Base-by-base conservation (phyloP, 2,329 filamentous ascomycete genomes). In the Trichoderma sp. region DNA sequence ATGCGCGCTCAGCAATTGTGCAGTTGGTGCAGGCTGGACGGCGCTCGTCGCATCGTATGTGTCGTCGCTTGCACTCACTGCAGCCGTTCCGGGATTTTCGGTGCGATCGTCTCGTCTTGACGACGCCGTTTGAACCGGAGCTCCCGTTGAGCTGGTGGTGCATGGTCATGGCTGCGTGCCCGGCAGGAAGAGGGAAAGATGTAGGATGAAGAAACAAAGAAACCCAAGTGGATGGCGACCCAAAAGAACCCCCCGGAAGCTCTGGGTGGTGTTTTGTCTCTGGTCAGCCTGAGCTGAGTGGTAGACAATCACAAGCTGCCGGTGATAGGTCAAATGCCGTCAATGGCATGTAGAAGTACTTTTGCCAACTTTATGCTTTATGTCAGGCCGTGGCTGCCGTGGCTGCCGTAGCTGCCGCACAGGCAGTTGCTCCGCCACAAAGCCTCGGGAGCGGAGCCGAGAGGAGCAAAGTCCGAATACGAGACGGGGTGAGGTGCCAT, bases 1-100 rank as follows among this genome's bases (percentile, higher is more conserved):
- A 85, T 7, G 72, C 71, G 7, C 80, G 77, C 64, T 82, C 78
- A 53, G 79, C 80, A 57, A 80, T 79, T 23, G 77, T 74, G 73
- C 83, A 85, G 71, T 84, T 82, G 58, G 77, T 78, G 72, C 83
- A 85, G 1, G 77, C 71, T 2, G 83, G 83, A 4, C 79, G 79
- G 8, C 73, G 78, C 75, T 85, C 82, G 69, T 85, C 83, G 76
- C 83, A 85, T 43, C 82, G 82, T 68, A 83, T 82, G 58, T 83
- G 82, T 2, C 82, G 78, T 17, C 80, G 73, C 75, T 83, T 83
- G 76, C 82, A 83, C 73, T 82, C 81, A 70, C 73, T 78, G 73
- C 82, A 83, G 34, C 82, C 81, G 63, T 81, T 82, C 23, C 81
- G 77, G n/a, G 81, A 83, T 73, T 83, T 83, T 59, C 79, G 79